Conservation (phyloP, 2,329 filamentous ascomycete genomes). For the Simplicillium sp. region DNA sequence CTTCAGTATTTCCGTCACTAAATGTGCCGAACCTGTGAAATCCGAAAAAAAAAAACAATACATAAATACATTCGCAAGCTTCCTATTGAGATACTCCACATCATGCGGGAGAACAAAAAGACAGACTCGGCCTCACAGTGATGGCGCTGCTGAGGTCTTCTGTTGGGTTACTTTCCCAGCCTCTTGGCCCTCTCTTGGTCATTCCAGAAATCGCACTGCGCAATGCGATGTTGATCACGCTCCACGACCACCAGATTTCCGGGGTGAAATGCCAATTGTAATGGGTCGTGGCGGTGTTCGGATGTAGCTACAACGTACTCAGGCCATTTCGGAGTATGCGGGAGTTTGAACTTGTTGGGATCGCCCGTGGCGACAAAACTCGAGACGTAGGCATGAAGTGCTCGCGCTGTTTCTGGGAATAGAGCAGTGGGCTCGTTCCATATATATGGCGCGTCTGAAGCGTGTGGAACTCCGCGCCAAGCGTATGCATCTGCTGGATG, state of each 20-base stretch:
- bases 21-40: too few relatives aligned
- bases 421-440: constrained; percentile 25
- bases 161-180: constrained; percentile 4
- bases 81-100: too few relatives aligned
- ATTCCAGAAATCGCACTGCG: constrained; percentile 5
- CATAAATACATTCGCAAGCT: too few relatives aligned
- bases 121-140: too few relatives aligned
- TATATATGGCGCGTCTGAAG: constrained; percentile 23
- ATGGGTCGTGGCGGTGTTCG: neutral
- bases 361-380: constrained; percentile 26
- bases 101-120: too few relatives aligned
- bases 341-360: constrained; percentile 17
- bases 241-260: neutral
- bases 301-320: constrained; percentile 10
- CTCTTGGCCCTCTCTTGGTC: constrained; percentile 1
- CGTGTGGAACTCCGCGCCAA: constrained; percentile 28
- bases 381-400: constrained; percentile 25
- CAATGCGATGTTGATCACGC: neutral
- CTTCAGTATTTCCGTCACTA: too few relatives aligned
- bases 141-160: too few relatives aligned
- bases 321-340: constrained; percentile 13
- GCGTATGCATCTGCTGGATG: constrained; percentile 12
- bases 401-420: constrained; percentile 23
- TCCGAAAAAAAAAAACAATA: too few relatives aligned
- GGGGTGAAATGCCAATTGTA: constrained; percentile 1